phyloP scores from a whole-genome alignment of 805 yeast species.

The Peterozyma xylosa region DNA sequence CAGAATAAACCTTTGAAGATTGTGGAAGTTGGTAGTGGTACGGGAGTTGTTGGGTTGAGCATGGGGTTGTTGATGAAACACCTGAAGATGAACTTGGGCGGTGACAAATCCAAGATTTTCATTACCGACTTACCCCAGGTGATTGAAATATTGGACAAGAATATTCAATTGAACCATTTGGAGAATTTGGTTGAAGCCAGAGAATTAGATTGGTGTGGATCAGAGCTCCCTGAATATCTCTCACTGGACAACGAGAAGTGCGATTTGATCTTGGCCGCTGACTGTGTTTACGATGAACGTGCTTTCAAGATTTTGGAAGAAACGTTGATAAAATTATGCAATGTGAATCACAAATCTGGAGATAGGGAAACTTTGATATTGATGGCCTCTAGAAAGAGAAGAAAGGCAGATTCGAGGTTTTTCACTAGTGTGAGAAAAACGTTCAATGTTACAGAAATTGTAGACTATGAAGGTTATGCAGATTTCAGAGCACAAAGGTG shows the following conservation, averaged over 20 bases:
- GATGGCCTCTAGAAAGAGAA: constrained; percentile 47
- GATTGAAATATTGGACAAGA: constrained; percentile 38
- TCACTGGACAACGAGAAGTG: constrained; percentile 16
- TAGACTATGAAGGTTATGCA: constrained; percentile 25
- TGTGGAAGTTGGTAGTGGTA: constrained; percentile 51
- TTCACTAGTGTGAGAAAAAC: constrained; percentile 23
- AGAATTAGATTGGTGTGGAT: constrained; percentile 40
- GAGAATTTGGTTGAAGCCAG: constrained; percentile 28
- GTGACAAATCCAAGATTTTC: constrained; percentile 25
- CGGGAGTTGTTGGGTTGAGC: constrained; percentile 44
- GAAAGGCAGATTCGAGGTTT: constrained; percentile 26
- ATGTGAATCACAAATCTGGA: constrained; percentile 8
- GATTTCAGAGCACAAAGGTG: constrained; percentile 30
- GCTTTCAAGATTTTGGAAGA: constrained; percentile 45
- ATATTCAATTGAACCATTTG: constrained; percentile 33
- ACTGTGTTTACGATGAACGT: constrained; percentile 48
- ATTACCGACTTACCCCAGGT: constrained; percentile 44
- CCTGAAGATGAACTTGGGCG: constrained; percentile 6
- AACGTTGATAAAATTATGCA: constrained; percentile 37
- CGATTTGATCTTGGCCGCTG: constrained; percentile 50
- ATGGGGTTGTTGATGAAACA: constrained; percentile 22
- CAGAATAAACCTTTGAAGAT: constrained; percentile 16
- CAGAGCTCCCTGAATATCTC: constrained; percentile 27
- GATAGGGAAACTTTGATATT: constrained; percentile 32
- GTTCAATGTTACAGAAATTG: constrained; percentile 22